Evolutionary conservation across 2,329 filamentous ascomycete species (phyloP), one percentile per base, ranked within the genome.

Genomic region (Davidsoniella neocaledoniae): DNA sequence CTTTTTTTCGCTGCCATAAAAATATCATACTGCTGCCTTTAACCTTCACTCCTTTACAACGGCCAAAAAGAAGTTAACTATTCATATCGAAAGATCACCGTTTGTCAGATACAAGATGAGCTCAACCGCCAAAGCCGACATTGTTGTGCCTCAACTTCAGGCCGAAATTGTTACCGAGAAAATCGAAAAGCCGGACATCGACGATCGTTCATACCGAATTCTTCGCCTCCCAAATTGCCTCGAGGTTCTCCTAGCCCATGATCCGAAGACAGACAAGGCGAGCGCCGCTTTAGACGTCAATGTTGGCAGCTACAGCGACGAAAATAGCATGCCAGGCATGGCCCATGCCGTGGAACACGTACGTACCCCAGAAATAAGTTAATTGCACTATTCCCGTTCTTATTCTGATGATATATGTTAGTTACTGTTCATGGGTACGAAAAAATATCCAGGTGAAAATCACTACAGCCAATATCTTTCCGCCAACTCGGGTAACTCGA

Each of bases 371-470:
- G 9, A 8, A 41, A 16, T 3, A 42, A 23, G 44, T 8, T 10
- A 25, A 25, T 17, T 12, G 2, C 8, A 48, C 8, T 12, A 33
- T 12, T 33, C 2, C 29, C 29, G 12, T 33, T 29, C 26, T 9
- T 33, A 16, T 21, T n/a, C 33, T 42, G 17, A 49, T 43, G n/a
- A 49, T 25, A 33, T 3, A 16, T 21, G 21, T 9, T 33, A 80
- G 73, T 69, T 95, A 56, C 70, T 98, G 21, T 98, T 98, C 69
- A 96, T 98, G 91, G 91, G 91, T 46, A 98, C 91, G 6, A 83
- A 94, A 65, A 98, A 96, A 76, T 98, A 91, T 60, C 91, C 91
- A 0, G 77, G 81, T 62, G 90, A 95, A 66, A 96, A 98, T 64
- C 90, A 84, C 56, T 98, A 98, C 70, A 86, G 86, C 60, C 82